These are phyloP conservation scores for Kwoniella botswanensis DNA, from an alignment of 768 basidiomycete genomes.

Conservation along the genomic window DNA sequence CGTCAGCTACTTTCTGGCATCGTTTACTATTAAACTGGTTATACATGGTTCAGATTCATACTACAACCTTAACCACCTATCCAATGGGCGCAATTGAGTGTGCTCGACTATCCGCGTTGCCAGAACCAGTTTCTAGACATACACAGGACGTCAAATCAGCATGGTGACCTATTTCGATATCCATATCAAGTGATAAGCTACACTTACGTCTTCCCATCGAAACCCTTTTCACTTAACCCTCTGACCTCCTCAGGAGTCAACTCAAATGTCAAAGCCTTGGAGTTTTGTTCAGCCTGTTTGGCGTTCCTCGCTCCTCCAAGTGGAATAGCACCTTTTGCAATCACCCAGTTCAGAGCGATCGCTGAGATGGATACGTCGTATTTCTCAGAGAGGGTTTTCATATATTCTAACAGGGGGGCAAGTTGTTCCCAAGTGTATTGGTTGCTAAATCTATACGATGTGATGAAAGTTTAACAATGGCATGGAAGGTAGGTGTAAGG, in stretches of 20 bases:
- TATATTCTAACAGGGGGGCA: conserved; percentile 50
- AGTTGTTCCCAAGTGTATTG: conserved; percentile 53
- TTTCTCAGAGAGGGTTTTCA: conserved; percentile 48
- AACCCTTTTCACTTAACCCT: conserved; percentile 33
- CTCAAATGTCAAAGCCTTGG: conserved; percentile 50
- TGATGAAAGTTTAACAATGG: background rate
- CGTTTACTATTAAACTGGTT: too few species aligned
- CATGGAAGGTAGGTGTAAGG: background rate
- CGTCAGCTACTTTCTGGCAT: too few species aligned
- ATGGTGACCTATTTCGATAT: background rate
- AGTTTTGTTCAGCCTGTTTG: conserved; percentile 53
- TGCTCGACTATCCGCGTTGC: conserved; percentile 1
- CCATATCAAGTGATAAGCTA: too few species aligned
- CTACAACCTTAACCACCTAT: too few species aligned
- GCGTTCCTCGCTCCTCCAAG: conserved; percentile 56
- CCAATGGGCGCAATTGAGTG: background rate
- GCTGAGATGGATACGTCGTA: conserved; percentile 53
- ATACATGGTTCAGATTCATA: too few species aligned
- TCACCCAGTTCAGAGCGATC: conserved; percentile 58
- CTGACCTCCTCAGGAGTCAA: conserved; percentile 46
- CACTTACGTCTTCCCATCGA: conserved; percentile 52
- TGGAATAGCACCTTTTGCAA: conserved; percentile 56
- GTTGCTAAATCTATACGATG: conserved; percentile 15
- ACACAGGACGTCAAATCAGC: background rate
- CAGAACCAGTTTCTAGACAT: conserved; percentile 4